Evolutionary conservation across 2,329 filamentous ascomycete species (phyloP).

Genomic region (Boeremia lycopersici): DNA sequence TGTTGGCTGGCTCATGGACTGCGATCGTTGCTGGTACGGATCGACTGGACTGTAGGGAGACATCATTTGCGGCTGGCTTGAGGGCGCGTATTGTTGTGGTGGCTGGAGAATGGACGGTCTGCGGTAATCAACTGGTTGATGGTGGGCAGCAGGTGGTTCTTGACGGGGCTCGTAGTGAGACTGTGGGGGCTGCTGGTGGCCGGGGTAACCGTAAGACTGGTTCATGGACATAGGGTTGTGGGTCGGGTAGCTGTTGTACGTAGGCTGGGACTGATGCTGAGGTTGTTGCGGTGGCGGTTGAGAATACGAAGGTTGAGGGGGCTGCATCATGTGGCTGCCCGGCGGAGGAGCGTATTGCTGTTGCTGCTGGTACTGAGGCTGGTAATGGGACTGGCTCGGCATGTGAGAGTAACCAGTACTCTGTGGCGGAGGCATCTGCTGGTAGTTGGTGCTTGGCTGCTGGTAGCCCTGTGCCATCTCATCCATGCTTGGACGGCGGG

Average conservation of each 20-base stretch:
- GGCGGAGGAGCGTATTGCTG: constrained; percentile 42
- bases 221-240: constrained; percentile 45
- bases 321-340: constrained; percentile 47
- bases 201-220: constrained; percentile 50
- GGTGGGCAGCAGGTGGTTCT: constrained; percentile 48
- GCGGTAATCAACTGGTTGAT: constrained; percentile 48
- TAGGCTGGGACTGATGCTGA: constrained; percentile 23
- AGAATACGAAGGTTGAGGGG: constrained; percentile 43
- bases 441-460: constrained; percentile 39
- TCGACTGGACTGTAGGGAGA: constrained; percentile 45
- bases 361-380: constrained; percentile 44
- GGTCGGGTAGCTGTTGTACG: constrained; percentile 39
- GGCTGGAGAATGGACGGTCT: constrained; percentile 47
- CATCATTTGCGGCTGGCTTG: constrained; percentile 37
- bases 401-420: constrained; percentile 48
- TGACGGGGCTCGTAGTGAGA: constrained; percentile 50
- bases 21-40: constrained; percentile 46
- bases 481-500: constrained; percentile 53
- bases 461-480: constrained; percentile 52
- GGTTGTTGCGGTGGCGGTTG: constrained; percentile 29
- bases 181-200: constrained; percentile 33
- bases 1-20: constrained; percentile 42
- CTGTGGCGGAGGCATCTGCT: constrained; percentile 50
- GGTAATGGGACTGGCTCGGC: constrained; percentile 45
- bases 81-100: constrained; percentile 44